Conservation (phyloP, 768 basidiomycete genomes). For the Russula olivacea region DNA sequence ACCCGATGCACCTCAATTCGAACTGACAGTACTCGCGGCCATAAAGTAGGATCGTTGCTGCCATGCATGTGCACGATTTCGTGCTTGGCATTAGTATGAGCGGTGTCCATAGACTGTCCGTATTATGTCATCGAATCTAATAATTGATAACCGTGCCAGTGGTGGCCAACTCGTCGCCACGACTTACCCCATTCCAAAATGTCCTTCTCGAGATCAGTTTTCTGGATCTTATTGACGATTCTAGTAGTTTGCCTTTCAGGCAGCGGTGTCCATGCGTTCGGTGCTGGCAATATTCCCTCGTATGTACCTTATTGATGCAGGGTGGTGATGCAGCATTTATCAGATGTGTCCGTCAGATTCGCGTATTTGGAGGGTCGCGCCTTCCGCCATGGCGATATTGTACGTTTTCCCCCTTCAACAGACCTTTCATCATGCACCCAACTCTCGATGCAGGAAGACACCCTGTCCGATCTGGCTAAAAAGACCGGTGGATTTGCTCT, state of each 20-base stretch:
- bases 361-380: constrained; percentile 83
- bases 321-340: neutral
- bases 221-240: constrained; percentile 41
- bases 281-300: constrained; percentile 79
- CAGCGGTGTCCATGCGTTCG: constrained; percentile 65
- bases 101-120: too few species aligned
- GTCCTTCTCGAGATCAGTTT: constrained; percentile 14
- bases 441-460: constrained; percentile 54
- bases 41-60: too few species aligned
- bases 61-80: too few species aligned
- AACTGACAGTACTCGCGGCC: too few species aligned
- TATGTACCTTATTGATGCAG: neutral
- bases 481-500: constrained; percentile 54
- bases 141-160: neutral
- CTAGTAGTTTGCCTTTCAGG: constrained; percentile 49
- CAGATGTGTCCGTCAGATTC: constrained; percentile 40
- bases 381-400: constrained; percentile 87
- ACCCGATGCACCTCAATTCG: too few species aligned
- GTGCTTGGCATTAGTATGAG: too few species aligned
- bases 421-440: neutral
- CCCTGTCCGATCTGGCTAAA: constrained; percentile 55
- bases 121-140: neutral
- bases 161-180: neutral
- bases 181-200: neutral
- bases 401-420: constrained; percentile 28